Base-by-base conservation (phyloP, 1,284 basidiomycete species). In the Boletellus deceptivus region DNA sequence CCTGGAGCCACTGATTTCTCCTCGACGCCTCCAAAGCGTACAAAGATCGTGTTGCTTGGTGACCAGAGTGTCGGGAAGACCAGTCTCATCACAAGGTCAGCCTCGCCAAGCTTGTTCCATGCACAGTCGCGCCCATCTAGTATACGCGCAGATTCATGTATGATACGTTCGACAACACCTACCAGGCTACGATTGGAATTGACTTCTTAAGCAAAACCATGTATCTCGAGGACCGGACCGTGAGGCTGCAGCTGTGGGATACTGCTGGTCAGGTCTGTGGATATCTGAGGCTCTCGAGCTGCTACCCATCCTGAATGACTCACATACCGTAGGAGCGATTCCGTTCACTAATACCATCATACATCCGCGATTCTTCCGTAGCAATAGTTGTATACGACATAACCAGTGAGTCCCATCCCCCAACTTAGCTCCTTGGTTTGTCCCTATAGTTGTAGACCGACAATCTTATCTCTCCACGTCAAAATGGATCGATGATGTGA, bases 201-300 rank as follows among this genome's bases (percentile, higher is more conserved):
- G 97, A 99, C 76, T 99, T 99, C 71, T 76, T 99, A 70, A 96
- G 93, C 74, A 99, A 99, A 79, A 99, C 97, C 0, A 97, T 99
- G 93, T 99, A 99, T 72, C 82, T 99, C 53, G 97, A 99, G 69
- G 97, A 99, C 75, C 79, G 97, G 62, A 99, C 97, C 3, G 96
- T 99, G 43, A 82, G 97, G 65, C 74, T 99, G 72, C 97, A 99
- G 70, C 77, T 99, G 9, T 99, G 95, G 95, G 97, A 99, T 72
- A 99, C 97, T 53, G 96, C 97, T 59, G 93, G 93, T 37, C 93
- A 96, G 80, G 91, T 89, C 63, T 62, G 80, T 37, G 36, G n/a
- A 45, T 33, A 42, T 17, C 38, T 34, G 48, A 35, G 7, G 34
- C 25, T 41, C 47, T 36, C 29, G 10, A 47, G 45, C 38, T 47